These are phyloP conservation scores for Amanita jacksonii DNA, from an alignment of 768 basidiomycete genomes.

Conservation along the genomic window DNA sequence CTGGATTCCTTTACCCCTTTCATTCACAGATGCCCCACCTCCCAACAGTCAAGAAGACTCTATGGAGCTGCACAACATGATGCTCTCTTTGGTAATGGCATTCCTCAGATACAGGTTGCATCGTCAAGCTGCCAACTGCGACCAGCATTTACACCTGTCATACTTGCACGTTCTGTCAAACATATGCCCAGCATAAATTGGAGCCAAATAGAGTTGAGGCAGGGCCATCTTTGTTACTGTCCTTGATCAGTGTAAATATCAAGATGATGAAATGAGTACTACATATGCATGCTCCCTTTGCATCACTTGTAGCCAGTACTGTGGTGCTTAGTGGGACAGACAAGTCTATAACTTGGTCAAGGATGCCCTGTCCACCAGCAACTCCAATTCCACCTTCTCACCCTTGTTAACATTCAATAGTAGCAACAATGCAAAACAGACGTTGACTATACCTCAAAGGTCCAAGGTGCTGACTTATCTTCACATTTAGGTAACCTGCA, in stretches of 20 bases:
- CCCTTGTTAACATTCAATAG: too few species aligned
- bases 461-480: too few species aligned
- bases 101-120: slow-evolving; percentile 43
- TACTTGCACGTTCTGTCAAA: neutral
- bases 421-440: too few species aligned
- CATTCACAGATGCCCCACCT: slow-evolving; percentile 28
- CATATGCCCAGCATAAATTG: neutral
- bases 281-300: slow-evolving; percentile 63
- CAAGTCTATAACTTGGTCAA: neutral
- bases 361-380: too few species aligned
- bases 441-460: too few species aligned
- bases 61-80: slow-evolving; percentile 48
- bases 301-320: slow-evolving; percentile 30
- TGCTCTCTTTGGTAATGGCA: slow-evolving; percentile 49
- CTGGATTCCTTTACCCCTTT: slow-evolving; percentile 18
- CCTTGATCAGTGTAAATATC: slow-evolving; percentile 69
- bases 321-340: neutral
- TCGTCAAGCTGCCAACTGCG: slow-evolving; percentile 16
- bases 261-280: slow-evolving; percentile 65
- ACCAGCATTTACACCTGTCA: neutral
- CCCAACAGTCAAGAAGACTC: neutral
- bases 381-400: too few species aligned
- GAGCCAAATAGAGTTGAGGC: slow-evolving; percentile 2
- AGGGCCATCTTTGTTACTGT: slow-evolving; percentile 28
- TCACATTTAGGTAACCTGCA: too few species aligned